Conservation (phyloP, 495 filamentous ascomycete genomes). For the Trichoderma virens region DNA sequence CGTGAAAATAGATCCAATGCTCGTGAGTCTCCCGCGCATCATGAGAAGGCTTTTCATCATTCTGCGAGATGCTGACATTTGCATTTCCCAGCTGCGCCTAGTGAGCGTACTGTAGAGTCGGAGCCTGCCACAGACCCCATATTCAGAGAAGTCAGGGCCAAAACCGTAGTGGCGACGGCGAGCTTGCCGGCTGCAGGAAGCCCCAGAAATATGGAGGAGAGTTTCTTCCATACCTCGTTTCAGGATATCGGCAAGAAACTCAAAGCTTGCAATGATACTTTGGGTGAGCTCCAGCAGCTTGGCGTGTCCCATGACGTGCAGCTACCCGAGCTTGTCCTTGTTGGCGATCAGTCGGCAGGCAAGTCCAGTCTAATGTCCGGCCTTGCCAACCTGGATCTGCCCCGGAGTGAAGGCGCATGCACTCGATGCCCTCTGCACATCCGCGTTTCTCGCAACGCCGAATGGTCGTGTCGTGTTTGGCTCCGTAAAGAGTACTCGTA, state of each 20-base stretch:
- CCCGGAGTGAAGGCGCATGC: conserved; percentile 60
- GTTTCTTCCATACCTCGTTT: conserved; percentile 30
- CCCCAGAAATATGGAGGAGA: conserved; percentile 5
- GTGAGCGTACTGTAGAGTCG: conserved; percentile 3
- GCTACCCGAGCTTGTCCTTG: conserved; percentile 67
- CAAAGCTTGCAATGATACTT: conserved; percentile 39
- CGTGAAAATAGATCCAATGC: conserved; percentile 5
- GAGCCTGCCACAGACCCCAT: conserved; percentile 2
- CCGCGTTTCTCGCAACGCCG: conserved; percentile 47
- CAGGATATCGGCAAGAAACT: conserved; percentile 35
- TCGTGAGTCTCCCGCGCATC: background rate
- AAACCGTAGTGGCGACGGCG: background rate
- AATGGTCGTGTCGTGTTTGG: conserved; percentile 58
- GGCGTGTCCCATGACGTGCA: conserved; percentile 48
- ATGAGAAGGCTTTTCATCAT: background rate
- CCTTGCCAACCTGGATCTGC: conserved; percentile 69
- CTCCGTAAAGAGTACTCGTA: conserved; percentile 52
- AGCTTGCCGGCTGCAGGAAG: background rate
- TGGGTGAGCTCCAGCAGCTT: conserved; percentile 37
- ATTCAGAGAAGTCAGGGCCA: conserved; percentile 6
- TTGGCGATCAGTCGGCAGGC: conserved; percentile 75
- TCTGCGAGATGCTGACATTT: background rate
- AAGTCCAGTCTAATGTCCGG: conserved; percentile 77
- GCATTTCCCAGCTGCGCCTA: background rate
- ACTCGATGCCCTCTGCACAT: conserved; percentile 75